Conservation (phyloP, 257 asterid genomes). For the Nicotiana otophora region DNA sequence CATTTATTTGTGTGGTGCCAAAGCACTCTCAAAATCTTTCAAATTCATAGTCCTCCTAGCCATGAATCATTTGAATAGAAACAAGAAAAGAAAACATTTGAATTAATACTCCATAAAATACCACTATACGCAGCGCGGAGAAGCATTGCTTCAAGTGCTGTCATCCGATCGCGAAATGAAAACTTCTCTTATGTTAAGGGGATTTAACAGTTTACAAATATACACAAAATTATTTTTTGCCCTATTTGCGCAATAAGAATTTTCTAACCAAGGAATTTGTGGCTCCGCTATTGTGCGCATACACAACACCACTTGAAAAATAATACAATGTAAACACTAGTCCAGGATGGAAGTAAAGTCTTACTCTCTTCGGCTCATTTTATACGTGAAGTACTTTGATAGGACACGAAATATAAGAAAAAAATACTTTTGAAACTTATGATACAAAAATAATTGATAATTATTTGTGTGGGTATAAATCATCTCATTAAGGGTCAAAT, state of each 20-base stretch:
- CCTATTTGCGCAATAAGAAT: no score
- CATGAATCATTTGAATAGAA: neutral
- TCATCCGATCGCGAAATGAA: neutral
- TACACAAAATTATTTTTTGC: neutral
- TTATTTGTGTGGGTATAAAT: no score
- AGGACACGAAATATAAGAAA: no score
- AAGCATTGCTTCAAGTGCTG: neutral
- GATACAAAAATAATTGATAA: no score
- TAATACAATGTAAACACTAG: no score
- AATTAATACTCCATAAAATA: neutral
- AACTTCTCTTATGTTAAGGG: neutral
- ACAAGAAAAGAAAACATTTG: neutral
- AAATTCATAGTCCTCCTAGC: neutral
- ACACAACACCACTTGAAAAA: neutral
- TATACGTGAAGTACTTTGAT: no score
- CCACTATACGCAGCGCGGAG: neutral
- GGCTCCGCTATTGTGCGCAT: neutral
- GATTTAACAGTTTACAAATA: neutral
- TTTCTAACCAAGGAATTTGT: neutral
- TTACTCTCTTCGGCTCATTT: no score
- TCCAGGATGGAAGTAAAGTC: no score
- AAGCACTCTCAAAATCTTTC: neutral
- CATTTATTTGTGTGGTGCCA: slow-evolving; percentile 5
- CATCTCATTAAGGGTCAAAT: no score
- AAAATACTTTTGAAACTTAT: no score